Evolutionary conservation across 148 eudicot genomes (phyloP).

Genomic region (Chenopodium berlandieri): DNA sequence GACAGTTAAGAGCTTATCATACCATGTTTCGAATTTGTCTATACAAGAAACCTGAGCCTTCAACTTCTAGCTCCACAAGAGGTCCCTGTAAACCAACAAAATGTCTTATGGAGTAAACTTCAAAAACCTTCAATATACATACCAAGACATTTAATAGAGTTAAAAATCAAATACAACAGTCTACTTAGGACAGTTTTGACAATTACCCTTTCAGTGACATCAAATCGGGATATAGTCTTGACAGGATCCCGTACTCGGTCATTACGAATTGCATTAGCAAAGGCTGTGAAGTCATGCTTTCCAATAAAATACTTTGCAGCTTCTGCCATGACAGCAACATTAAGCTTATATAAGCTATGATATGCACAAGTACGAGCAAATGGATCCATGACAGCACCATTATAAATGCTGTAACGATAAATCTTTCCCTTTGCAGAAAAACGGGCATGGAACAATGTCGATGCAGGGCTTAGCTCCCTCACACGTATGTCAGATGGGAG

Average conservation of each 20-base stretch:
- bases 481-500: constrained; percentile 87
- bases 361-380: constrained; percentile 62
- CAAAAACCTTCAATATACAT: neutral
- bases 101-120: neutral
- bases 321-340: constrained; percentile 60
- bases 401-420: constrained; percentile 76
- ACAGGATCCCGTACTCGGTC: constrained; percentile 58
- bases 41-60: constrained; percentile 94
- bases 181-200: neutral
- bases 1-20: constrained; percentile 10
- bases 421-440: constrained; percentile 79
- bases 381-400: constrained; percentile 72
- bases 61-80: constrained; percentile 83
- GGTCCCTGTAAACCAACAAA: constrained; percentile 58
- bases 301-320: constrained; percentile 72
- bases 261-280: constrained; percentile 64
- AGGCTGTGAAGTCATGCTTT: constrained; percentile 77
- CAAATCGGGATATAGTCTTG: constrained; percentile 68
- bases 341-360: constrained; percentile 72
- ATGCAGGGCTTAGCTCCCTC: constrained; percentile 71
- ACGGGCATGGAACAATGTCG: constrained; percentile 84
- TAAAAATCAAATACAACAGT: neutral
- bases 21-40: constrained; percentile 99
- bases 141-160: neutral
- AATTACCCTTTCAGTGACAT: constrained; percentile 69